Base-by-base conservation (phyloP, 305 asterid genomes). In the Fraxinus nigra region DNA sequence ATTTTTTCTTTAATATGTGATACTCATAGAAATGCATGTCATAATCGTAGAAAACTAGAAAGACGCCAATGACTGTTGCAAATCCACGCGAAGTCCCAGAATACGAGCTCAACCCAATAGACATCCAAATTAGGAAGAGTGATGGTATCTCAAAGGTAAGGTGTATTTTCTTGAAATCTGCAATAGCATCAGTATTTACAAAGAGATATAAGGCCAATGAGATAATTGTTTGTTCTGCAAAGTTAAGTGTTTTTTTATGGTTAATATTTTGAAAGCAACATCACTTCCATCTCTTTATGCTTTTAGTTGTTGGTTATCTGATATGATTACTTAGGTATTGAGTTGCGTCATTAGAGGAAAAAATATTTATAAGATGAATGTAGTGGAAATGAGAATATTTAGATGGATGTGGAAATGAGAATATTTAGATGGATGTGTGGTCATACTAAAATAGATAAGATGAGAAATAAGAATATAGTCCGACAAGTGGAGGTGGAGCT, bases 21-120 rank as follows among this genome's bases (percentile, higher is more conserved):
- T 46, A 16, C 87, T 88, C 76, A 83, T 69, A 51, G 14, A 83
- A 82, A 40, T 88, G 43, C 85, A 20, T 76, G 61, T 78, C 83
- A 20, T 83, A 32, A 86, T 86, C 90, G 87, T 89, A 95, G 97
- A 97, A 97, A 94, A 88, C 91, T 89, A 97, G 97, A 87, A 97
- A 91, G 90, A 94, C 99, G 2, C 99, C 98, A 80, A 94, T 97
- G 98, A 38, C 95, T 46, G 99, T 94, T 63, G 88, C 97, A 79
- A 93, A 95, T 89, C 99, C 98, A 76, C 94, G 97, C 77, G 98
- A 97, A 85, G 96, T 94, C 87, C 99, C 98, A 24, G 99, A 97
- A 87, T 97, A 97, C 79, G 99, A 97, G 87, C 95, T 97, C 84
- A 95, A 92, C 90, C 99, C 98, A 33, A 75, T 87, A 85, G 98